Base-by-base conservation (phyloP, 1,139 yeast genomes). In the Spathaspora sp. region DNA sequence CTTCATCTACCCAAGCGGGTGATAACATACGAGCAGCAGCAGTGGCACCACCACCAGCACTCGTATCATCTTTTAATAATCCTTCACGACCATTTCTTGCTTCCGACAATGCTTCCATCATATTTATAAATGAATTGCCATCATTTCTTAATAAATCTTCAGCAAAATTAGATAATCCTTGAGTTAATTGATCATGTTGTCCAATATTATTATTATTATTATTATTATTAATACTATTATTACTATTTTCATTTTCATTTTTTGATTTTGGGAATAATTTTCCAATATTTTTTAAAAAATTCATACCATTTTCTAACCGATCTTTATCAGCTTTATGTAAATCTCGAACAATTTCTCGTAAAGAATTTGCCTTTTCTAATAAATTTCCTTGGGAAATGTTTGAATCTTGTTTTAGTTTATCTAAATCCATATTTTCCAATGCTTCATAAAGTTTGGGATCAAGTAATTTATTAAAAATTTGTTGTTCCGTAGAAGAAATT, bases 91-190 rank as follows among this genome's bases (percentile, higher is more conserved):
- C 78, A 56, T 72, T 69, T 38, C 84, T 68, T n/a, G 81, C 71
- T 51, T 80, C 81, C 7, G 87, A 86, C 34, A 86, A 69, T 46
- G 81, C 76, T 59, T 86, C 95, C 83, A 89, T 83, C 81, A 86
- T 82, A 52, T 83, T 85, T 38, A 89, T 78, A 56, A 88, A 87
- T 45, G 82, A 77, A 54, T 77, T 77, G 25, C 96, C 96, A 53
- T 86, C 89, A 59, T 86, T 85, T 51, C 80, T 81, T 47, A 87
- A 69, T 27, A 89, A 65, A 59, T 88, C 95, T 53, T 88, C 95
- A 0, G 95, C 93, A 44, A 88, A 86, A 11, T 80, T 77, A 43
- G 83, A 72, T 20, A 83, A 59, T 2, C 77, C 78, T 46, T 63
- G 58, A 4, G 67, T 55, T 39, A 66, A 53, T 46, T 58, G 63